phyloP scores from a whole-genome alignment of 306 rosid genomes.

The Erythrophleum fordii region DNA sequence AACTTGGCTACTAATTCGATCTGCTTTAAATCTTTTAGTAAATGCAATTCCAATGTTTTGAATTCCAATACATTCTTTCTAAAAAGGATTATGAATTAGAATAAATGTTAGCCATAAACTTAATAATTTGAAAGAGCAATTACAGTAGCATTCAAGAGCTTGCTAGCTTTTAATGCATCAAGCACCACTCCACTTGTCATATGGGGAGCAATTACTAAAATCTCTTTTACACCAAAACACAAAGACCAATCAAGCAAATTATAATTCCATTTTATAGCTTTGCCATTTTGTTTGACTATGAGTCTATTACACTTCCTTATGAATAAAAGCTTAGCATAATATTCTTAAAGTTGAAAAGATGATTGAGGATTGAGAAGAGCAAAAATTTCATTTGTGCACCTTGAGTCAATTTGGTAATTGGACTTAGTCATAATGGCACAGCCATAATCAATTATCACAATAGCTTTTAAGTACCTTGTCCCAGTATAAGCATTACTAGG shows the following conservation, averaged over 20 bases:
- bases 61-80: slow-evolving; percentile 88
- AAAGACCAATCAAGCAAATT: slow-evolving; percentile 74
- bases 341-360: too few species aligned
- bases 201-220: slow-evolving; percentile 92
- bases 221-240: slow-evolving; percentile 82
- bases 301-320: too few species aligned
- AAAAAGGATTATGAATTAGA: slow-evolving; percentile 86
- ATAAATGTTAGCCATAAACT: slow-evolving; percentile 97
- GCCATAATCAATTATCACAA: too few species aligned
- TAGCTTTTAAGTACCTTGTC: too few species aligned
- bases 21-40: slow-evolving; percentile 92
- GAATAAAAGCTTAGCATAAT: too few species aligned
- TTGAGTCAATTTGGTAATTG: too few species aligned
- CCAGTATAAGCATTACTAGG: too few species aligned
- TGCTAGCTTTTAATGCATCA: slow-evolving; percentile 89
- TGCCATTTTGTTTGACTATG: too few species aligned
- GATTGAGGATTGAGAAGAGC: too few species aligned
- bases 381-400: too few species aligned
- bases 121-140: too few species aligned
- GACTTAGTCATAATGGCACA: too few species aligned
- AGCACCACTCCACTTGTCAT: slow-evolving; percentile 95
- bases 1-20: slow-evolving; percentile 82
- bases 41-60: slow-evolving; percentile 94
- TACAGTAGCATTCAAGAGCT: slow-evolving; percentile 89
- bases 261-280: slow-evolving; percentile 58